Evolutionary conservation across 768 basidiomycete species (phyloP), one percentile per base, ranked within the genome.

Genomic region (Agrocybe pediades): DNA sequence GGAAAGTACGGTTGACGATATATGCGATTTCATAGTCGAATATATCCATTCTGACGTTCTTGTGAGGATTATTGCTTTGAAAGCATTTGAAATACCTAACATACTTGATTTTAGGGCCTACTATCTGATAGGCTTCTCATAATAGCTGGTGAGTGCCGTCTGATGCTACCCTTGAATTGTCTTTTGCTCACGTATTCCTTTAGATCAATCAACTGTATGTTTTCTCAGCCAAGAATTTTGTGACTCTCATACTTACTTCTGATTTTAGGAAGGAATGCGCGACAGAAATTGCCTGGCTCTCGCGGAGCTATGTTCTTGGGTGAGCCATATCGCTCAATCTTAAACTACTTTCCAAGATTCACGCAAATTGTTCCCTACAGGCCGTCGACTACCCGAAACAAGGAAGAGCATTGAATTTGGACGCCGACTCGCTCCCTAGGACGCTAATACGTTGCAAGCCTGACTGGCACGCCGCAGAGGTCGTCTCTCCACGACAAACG

Each of bases 301-400:
- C 4, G 88, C 90, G 2, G 70, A 72, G 46, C 66, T 88, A 15
- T 91, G 87, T 63, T 81, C 79, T 9, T 73, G 78, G 67, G 79
- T 77, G 44, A 36, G 66, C 39, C n/a, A n/a, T n/a, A n/a, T n/a
- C n/a, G n/a, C n/a, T n/a, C n/a, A n/a, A n/a, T n/a, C n/a, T n/a
- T n/a, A n/a, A 1, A 24, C 24, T 24, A n/a, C 11, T 36, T 19
- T 1, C 20, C 30, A 13, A 24, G 6, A 47, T 17, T 15, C 20
- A 13, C 33, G 23, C 11, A 36, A 4, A 40, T 42, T 42, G 39
- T 16, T 25, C 41, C 26, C 5, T 25, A 51, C 76, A 82, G 74
- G 90, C 90, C 0, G 90, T 92, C 3, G 90, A 92, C 62, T 92
- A 89, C 64, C 84, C 88, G 0, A 92, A 92, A 69, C 85, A 86